These are phyloP conservation scores for Colletotrichum sp. DNA, from an alignment of 2,329 filamentous ascomycete species.

Conservation along the genomic window DNA sequence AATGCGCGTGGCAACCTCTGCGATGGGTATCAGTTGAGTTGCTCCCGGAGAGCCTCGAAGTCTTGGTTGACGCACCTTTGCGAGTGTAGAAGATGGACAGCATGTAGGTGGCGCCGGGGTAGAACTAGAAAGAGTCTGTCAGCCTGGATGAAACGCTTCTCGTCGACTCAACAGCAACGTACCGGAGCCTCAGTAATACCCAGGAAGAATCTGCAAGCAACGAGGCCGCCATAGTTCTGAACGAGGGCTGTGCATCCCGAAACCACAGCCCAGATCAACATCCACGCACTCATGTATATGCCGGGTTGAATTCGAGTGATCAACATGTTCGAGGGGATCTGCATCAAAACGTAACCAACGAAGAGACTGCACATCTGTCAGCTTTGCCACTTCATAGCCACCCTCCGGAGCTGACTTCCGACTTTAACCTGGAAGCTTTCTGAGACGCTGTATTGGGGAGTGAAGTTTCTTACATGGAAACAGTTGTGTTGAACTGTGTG, in stretches of 20 bases:
- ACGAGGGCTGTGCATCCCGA: constrained; percentile 42
- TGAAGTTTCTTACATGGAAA: constrained; percentile 36
- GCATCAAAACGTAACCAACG: constrained; percentile 46
- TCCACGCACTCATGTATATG: constrained; percentile 46
- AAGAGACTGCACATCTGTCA: constrained; percentile 30
- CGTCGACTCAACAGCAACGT: neutral
- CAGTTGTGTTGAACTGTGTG: constrained; percentile 38
- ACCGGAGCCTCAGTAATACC: constrained; percentile 44
- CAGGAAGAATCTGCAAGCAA: constrained; percentile 42
- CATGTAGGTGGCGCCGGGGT: constrained; percentile 41
- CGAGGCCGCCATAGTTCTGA: constrained; percentile 36
- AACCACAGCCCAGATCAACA: constrained; percentile 45
- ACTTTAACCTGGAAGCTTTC: neutral
- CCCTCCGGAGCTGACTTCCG: neutral
- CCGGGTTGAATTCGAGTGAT: constrained; percentile 45
- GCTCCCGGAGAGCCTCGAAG: accelerated
- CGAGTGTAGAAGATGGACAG: constrained; percentile 38
- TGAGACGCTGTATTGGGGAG: neutral
- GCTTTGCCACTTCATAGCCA: neutral
- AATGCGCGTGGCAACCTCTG: constrained; percentile 66
- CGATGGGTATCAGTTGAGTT: neutral
- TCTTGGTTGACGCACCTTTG: constrained; percentile 24
- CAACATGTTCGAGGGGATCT: constrained; percentile 46
- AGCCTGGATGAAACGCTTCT: neutral
- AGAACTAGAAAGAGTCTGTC: constrained; percentile 29